Evolutionary conservation across 768 basidiomycete species (phyloP).

Genomic region (Lactarius trivialis): DNA sequence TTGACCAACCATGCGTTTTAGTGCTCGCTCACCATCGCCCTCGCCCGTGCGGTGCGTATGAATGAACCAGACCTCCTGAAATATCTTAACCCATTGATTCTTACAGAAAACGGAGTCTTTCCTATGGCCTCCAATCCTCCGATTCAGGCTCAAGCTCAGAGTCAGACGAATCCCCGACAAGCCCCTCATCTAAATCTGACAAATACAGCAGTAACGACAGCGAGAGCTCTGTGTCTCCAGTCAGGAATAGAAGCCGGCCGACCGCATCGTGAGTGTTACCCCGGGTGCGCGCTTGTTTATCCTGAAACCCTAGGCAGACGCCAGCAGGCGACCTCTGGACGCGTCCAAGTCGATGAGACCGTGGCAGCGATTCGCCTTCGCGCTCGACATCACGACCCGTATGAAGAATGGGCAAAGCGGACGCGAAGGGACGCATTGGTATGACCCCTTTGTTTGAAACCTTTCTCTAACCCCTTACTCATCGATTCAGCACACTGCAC

Average conservation of each 20-base stretch:
- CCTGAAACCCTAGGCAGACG: constrained; percentile 6
- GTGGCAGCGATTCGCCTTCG: constrained; percentile 41
- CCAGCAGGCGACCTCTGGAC: constrained; percentile 21
- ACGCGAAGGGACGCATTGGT: constrained; percentile 43
- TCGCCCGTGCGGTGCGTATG: constrained; percentile 12
- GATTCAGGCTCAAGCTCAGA: constrained; percentile 11
- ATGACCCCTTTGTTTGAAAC: constrained; percentile 18
- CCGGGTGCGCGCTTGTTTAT: neutral
- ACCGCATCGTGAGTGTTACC: constrained; percentile 10
- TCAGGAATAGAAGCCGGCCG: neutral
- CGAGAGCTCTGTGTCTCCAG: neutral
- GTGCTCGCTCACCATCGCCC: constrained; percentile 18
- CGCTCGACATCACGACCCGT: constrained; percentile 39
- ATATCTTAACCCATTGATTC: neutral
- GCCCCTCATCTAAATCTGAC: constrained; percentile 8
- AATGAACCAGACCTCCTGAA: neutral
- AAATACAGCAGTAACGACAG: constrained; percentile 11
- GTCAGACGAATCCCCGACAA: neutral
- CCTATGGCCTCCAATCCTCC: constrained; percentile 17
- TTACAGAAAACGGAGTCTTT: constrained; percentile 15
- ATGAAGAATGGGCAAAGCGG: constrained; percentile 47
- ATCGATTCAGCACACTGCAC: constrained; percentile 34
- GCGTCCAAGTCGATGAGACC: constrained; percentile 38
- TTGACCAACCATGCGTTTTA: constrained; percentile 10
- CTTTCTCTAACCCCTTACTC: neutral